These are phyloP conservation scores for Trifolium repens DNA, from an alignment of 306 rosid genomes.

Conservation along the genomic window DNA sequence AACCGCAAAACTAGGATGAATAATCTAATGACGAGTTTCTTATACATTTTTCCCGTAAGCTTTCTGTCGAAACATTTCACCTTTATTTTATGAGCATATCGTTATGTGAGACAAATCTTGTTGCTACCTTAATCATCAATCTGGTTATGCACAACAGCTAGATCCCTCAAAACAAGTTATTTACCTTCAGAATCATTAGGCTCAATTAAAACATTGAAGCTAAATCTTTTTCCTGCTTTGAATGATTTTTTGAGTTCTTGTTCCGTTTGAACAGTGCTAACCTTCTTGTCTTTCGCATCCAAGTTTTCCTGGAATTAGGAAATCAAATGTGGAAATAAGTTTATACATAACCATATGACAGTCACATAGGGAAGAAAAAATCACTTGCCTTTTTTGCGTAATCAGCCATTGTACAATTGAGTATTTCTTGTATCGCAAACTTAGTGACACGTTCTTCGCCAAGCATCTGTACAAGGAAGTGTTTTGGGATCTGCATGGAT, in stretches of 20 bases:
- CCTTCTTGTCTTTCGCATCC: slow-evolving; percentile 71
- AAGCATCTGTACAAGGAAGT: slow-evolving; percentile 70
- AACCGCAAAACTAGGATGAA: slow-evolving; percentile 27
- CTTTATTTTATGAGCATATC: slow-evolving; percentile 10
- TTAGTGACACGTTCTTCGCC: slow-evolving; percentile 79
- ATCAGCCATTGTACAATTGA: slow-evolving; percentile 76
- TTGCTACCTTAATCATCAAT: background rate
- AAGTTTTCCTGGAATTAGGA: slow-evolving; percentile 67
- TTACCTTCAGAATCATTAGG: slow-evolving; percentile 49
- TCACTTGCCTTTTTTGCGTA: slow-evolving; percentile 66
- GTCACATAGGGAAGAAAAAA: slow-evolving; percentile 12
- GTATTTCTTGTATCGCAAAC: slow-evolving; percentile 81
- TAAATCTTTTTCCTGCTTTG: slow-evolving; percentile 67
- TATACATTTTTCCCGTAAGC: slow-evolving; percentile 10
- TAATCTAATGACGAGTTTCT: slow-evolving; percentile 11
- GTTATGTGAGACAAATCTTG: slow-evolving; percentile 13
- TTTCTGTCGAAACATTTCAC: slow-evolving; percentile 17
- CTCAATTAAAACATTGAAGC: slow-evolving; percentile 70
- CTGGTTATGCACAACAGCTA: slow-evolving; percentile 29
- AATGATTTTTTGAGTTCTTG: slow-evolving; percentile 67
- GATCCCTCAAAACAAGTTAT: slow-evolving; percentile 33
- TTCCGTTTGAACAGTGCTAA: slow-evolving; percentile 68
- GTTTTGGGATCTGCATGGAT: slow-evolving; percentile 71
- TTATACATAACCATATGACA: background rate
- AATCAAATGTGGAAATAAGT: slow-evolving; percentile 12